Evolutionary conservation across 1,284 basidiomycete genomes (phyloP).

Genomic region (Erythrobasidium hasegawianum): DNA sequence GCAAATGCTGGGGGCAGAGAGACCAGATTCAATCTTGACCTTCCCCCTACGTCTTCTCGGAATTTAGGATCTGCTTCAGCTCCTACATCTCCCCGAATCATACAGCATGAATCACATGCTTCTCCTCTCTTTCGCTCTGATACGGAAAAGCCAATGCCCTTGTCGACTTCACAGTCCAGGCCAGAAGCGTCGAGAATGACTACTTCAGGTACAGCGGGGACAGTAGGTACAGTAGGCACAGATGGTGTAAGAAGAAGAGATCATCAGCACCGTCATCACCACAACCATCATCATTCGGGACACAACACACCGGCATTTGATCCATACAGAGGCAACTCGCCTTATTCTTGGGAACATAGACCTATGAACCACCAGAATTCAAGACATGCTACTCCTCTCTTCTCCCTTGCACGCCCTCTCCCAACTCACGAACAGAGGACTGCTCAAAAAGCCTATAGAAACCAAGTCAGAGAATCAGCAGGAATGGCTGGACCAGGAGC

Average conservation of each 20-base stretch:
- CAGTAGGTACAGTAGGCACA: background rate
- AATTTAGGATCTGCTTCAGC: background rate
- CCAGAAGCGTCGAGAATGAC: background rate
- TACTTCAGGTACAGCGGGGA: background rate
- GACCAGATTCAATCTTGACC: too few species aligned
- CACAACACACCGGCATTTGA: background rate
- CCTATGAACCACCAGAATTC: background rate
- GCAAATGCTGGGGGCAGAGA: background rate
- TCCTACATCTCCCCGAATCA: background rate
- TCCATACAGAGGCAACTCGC: background rate
- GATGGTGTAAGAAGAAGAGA: background rate
- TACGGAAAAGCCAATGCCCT: background rate
- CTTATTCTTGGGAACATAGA: background rate
- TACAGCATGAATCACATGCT: background rate
- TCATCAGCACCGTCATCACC: slow-evolving; percentile 2
- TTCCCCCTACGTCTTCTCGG: background rate
- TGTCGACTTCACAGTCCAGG: background rate
- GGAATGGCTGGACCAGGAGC: slow-evolving; percentile 1
- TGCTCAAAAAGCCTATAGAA: slow-evolving; percentile 26
- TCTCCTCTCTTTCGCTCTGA: background rate
- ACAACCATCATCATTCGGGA: slow-evolving; percentile 20
- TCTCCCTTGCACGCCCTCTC: slow-evolving; percentile 29
- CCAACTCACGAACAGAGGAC: slow-evolving; percentile 28
- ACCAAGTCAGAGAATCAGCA: background rate
- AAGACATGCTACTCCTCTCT: slow-evolving; percentile 18